Conservation (phyloP, 1,284 basidiomycete species). For the Takashimella tepidaria region DNA sequence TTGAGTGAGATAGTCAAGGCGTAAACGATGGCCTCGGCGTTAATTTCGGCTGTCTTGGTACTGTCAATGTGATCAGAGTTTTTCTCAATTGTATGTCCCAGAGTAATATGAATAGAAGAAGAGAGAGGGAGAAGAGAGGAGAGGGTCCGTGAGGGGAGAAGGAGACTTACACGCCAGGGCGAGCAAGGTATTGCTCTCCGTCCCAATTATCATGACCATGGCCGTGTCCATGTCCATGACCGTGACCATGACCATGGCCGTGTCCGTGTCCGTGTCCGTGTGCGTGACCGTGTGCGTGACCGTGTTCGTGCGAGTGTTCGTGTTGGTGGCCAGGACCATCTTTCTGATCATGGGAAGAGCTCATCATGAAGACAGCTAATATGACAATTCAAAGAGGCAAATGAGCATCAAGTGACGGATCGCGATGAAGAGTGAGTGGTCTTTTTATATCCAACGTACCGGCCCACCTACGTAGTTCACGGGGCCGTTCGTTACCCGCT, state of each 20-base stretch:
- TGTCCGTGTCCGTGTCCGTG: slow-evolving; percentile 10
- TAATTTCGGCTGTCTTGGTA: slow-evolving; percentile 21
- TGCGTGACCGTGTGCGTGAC: slow-evolving; percentile 8
- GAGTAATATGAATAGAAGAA: neutral
- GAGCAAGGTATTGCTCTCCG: slow-evolving; percentile 28
- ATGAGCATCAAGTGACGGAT: too few relatives aligned
- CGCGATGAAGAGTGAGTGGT: too few relatives aligned
- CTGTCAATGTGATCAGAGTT: too few relatives aligned
- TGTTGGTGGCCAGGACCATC: slow-evolving; percentile 7
- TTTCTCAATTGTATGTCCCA: too few relatives aligned
- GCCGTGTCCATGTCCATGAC: slow-evolving; percentile 15
- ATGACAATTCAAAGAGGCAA: too few relatives aligned
- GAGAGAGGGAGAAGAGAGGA: neutral
- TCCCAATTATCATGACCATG: slow-evolving; percentile 27
- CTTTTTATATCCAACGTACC: too few relatives aligned
- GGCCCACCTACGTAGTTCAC: too few relatives aligned
- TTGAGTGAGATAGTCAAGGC: slow-evolving; percentile 17
- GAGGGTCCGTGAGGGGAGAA: too few relatives aligned
- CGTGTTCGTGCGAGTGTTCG: slow-evolving; percentile 2
- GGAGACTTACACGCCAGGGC: slow-evolving; percentile 32
- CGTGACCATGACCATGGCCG: slow-evolving; percentile 5
- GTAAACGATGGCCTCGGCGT: slow-evolving; percentile 17
- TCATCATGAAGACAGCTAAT: too few relatives aligned
- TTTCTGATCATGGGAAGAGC: too few relatives aligned
- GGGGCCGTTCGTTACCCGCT: too few relatives aligned